Evolutionary conservation across 768 basidiomycete species (phyloP), one percentile per base, ranked within the genome.

Genomic region (Ramaria rubella): DNA sequence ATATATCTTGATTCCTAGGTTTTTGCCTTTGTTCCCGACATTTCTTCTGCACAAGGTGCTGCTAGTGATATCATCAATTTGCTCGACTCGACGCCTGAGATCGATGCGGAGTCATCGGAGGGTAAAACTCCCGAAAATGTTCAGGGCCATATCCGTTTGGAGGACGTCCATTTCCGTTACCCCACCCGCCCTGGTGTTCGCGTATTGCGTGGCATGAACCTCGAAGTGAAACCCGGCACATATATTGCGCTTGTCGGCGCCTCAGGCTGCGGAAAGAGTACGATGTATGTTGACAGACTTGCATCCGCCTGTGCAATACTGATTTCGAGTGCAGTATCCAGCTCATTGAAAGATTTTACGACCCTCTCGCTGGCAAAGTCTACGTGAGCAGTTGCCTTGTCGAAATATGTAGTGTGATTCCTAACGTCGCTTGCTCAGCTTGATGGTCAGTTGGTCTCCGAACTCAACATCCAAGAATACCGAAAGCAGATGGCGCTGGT

Each of bases 401-500:
- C n/a, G n/a, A n/a, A n/a, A n/a, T n/a, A 56, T 44, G 43, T 19
- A 45, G 33, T 30, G 42, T 46, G 29, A 9, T 31, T 43, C 61
- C 44, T 44, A 55, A 53, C 33, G 50, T 14, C 51, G 56, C 33
- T 49, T 51, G 50, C 51, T 53, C 59, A 84, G 81, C 76, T 94
- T 44, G 91, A 94, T 63, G 85, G 80, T 43, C 77, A 86, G 65
- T 79, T 81, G 55, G 86, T 95, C 68, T 77, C 79, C 17, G 82
- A 87, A 11, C 78, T 89, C 60, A 93, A 93, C 61, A 74, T 94
- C 42, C 82, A 88, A 61, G 87, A 89, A 53, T 97, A 94, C 76
- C 82, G 94, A 58, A 86, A 90, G 67, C 79, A 92, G 48, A 81
- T 96, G 31, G 87, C 92, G 0, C 74, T 96, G 24, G 94, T 97